Evolutionary conservation across 2,329 filamentous ascomycete genomes (phyloP).

Genomic region (Torrubiella hemipterigena): DNA sequence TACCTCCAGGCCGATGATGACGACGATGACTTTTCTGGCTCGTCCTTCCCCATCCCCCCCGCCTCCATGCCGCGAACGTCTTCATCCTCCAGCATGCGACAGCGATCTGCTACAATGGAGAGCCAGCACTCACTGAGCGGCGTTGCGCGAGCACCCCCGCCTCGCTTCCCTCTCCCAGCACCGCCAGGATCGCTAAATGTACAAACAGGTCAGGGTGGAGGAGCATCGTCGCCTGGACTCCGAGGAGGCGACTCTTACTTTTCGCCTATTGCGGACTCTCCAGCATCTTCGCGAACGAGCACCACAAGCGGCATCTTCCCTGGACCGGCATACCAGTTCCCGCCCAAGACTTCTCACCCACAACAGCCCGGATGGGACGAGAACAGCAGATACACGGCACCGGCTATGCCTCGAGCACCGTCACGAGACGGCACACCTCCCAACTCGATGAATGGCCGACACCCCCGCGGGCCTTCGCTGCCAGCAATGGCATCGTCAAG

Average conservation of each 20-base stretch:
- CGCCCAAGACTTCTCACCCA: slow-evolving; percentile 49
- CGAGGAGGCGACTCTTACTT: slow-evolving; percentile 78
- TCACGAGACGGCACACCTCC: slow-evolving; percentile 63
- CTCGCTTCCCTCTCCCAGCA: slow-evolving; percentile 58
- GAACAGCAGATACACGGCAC: slow-evolving; percentile 75
- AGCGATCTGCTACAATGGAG: slow-evolving; percentile 65
- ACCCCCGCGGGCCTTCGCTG: slow-evolving; percentile 66
- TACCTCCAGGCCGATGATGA: slow-evolving; percentile 57
- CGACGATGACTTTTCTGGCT: slow-evolving; percentile 43
- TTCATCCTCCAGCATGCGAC: slow-evolving; percentile 63
- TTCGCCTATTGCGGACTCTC: slow-evolving; percentile 73
- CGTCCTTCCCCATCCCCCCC: slow-evolving; percentile 19
- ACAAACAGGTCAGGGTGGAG: slow-evolving; percentile 38
- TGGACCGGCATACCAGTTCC: slow-evolving; percentile 49
- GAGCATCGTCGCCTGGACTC: slow-evolving; percentile 46
- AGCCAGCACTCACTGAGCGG: slow-evolving; percentile 47
- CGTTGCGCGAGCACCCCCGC: slow-evolving; percentile 49
- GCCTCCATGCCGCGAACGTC: slow-evolving; percentile 26
- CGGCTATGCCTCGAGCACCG: slow-evolving; percentile 70
- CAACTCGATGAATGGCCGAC: slow-evolving; percentile 54
- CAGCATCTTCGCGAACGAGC: slow-evolving; percentile 63
- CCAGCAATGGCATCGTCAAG: slow-evolving; percentile 54
- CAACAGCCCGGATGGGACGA: slow-evolving; percentile 62
- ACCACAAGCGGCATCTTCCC: slow-evolving; percentile 62
- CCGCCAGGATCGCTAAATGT: slow-evolving; percentile 52